Percentiles rank a stretch among this genome's conserved stretches.
phyloP scores from a whole-genome alignment of 257 asterid genomes.

The Solanum phureja region DNA sequence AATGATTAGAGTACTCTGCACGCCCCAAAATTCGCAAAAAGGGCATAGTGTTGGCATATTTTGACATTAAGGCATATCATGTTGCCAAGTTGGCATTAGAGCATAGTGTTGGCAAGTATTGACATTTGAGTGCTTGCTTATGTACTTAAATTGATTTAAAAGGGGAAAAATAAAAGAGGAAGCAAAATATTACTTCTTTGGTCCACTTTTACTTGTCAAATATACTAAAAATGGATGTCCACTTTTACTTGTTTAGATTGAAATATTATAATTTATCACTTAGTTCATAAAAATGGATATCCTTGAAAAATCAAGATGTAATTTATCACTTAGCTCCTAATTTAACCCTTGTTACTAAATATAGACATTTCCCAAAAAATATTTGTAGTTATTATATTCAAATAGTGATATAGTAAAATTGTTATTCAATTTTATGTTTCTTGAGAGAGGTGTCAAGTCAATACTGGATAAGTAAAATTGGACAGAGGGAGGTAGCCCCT shows the following conservation, averaged over 20 bases:
- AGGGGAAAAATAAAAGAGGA: not conserved
- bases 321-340: not conserved
- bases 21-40: not conserved
- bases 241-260: not conserved
- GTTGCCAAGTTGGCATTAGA: not conserved
- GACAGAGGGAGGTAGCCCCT: not conserved
- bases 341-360: not conserved
- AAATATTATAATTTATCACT: no score
- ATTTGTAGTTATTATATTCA: not conserved
- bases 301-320: no score
- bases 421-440: not conserved
- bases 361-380: not conserved
- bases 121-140: not conserved
- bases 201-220: not conserved
- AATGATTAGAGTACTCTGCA: not conserved
- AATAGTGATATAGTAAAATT: not conserved
- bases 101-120: not conserved
- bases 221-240: not conserved
- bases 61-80: not conserved
- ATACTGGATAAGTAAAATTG: not conserved
- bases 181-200: not conserved
- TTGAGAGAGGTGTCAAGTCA: not conserved
- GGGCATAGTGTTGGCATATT: not conserved
- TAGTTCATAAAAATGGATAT: no score
- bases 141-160: not conserved